Evolutionary conservation across 2,329 filamentous ascomycete genomes (phyloP), one percentile per base, ranked within the genome.

Genomic region (Diatrype stigma): DNA sequence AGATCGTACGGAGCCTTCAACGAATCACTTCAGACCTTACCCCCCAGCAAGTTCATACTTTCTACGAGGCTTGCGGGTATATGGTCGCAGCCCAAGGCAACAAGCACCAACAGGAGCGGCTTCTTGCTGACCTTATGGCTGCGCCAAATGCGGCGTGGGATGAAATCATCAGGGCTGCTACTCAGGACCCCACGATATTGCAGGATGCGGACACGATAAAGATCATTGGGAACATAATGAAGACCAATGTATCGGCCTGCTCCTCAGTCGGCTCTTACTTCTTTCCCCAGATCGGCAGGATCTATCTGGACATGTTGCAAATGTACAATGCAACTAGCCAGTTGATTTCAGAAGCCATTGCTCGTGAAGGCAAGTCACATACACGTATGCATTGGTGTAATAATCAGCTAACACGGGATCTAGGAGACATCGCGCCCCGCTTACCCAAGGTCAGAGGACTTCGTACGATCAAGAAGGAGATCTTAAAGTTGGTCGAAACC

Each of bases 141-240:
- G 84, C 96, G 46, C 94, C 94, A 22, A 99, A 99, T 65, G 79
- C 84, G 35, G 95, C 94, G 19, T 99, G 94, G 94, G 92, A 96
- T 66, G 84, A 87, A 63, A 96, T 99, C 63, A 99, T 99, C 66
- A 83, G 84, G 60, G 83, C 88, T 65, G 94, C 94, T 22, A 94
- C 90, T 49, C 80, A 87, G 54, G 86, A 96, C 66, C 90, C 94
- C 0, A 80, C 85, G 21, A 91, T 94, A 59, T 79, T 99, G 12
- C 90, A 97, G 69, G 91, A 97, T 64, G 78, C 86, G 11, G 92
- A 99, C 61, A 96, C 92, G 1, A 97, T 99, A 75, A 99, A 99
- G 77, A 86, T 99, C 60, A 92, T 99, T 56, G 94, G 94, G 59
- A 99, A 99, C 73, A 96, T 99, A 67, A 99, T 99, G 94, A 99